Base-by-base conservation (phyloP, 805 yeast species). In the Candida coleopterorum region DNA sequence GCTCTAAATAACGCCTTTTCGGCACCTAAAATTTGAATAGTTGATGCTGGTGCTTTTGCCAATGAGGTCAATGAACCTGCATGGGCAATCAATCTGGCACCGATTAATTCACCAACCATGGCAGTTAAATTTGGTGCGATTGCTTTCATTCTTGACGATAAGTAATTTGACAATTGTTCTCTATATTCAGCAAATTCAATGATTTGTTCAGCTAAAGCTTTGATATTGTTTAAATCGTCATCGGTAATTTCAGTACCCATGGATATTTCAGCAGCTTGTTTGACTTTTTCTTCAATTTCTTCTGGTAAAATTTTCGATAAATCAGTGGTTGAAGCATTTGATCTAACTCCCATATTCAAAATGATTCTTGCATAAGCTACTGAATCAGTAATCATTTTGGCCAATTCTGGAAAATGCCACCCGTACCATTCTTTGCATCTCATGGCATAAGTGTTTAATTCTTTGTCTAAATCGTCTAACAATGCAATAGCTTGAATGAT, bases 391-490 rank as follows among this genome's bases (percentile, higher is more conserved):
- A 93, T 85, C 62, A 90, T 87, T 76, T 93, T 93, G 55, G 97
- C 96, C 79, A 93, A 79, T 68, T 93, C 98, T 26, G 98, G 98
- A 81, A 93, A 93, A 68, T 93, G 98, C 98, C 98, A 93, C 48
- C 98, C 98, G 70, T 93, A 93, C 98, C 98, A 93, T 71, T 93
- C 98, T 72, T 90, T 93, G 69, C 90, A 79, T 72, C 98, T 81
- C 98, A 93, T 93, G 49, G 97, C 96, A 55, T 90, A 93, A 36
- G 97, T 93, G 72, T 93, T 93, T 54, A 93, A 77, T 66, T 93
- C 98, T 70, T 93, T 93, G 72, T 93, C 98, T 54, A 93, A 76
- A 58, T 93, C 97, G 56, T 93, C 98, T 56, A 93, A 76, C 49
- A 93, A 73, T 15, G 97, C 96, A 67, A 93, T 93, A 41, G 98